Base-by-base conservation (phyloP, 768 basidiomycete species). In the Royoungia palumana region DNA sequence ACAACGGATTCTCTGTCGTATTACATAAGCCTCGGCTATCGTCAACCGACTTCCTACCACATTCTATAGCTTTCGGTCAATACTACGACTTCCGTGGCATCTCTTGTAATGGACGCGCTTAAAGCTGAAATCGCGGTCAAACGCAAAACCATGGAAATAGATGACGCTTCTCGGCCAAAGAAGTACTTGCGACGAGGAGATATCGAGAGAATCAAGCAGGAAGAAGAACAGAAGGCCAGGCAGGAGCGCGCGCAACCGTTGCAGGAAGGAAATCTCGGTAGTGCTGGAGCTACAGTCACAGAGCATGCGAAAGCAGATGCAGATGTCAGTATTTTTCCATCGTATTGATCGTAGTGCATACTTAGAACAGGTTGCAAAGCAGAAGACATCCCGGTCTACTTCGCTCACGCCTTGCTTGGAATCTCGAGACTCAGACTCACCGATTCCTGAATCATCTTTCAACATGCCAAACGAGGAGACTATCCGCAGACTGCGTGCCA, bases 401-500 rank as follows among this genome's bases (percentile, higher is more conserved):
- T 70, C 75, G n/a, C 70, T 73, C n/a, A 71, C 75, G 13, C 68
- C 74, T 34, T 51, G 43, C 20, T 55, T 60, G 16, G 58, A 65
- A 43, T 34, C 67, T 32, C 68, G 65, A 32, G 75, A 73, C 25
- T 57, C 64, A 46, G 70, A 70, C 41, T 70, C 72, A 50, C 80
- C 70, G 42, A 67, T 27, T 66, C 63, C 67, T 0, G 65, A 70
- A 24, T 65, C 70, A 1, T 59, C 67, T 5, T 97, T 94, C 73
- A 94, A 94, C 62, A 87, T 98, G 46, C 90, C 94, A 2, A 91
- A 94, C 48, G 88, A 94, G 52, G 96, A 99, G 61, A 90, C 89
- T 12, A 76, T 94, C 47, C 85, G 91, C 9, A 81, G 96, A 19
- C 80, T 99, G 13, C 85, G 96, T 39, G 74, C 80, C 21, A 95